Evolutionary conservation across 352 stramenopile species (phyloP), one percentile per base, ranked within the genome.

Genomic region (Elongisporangium anandrum): DNA sequence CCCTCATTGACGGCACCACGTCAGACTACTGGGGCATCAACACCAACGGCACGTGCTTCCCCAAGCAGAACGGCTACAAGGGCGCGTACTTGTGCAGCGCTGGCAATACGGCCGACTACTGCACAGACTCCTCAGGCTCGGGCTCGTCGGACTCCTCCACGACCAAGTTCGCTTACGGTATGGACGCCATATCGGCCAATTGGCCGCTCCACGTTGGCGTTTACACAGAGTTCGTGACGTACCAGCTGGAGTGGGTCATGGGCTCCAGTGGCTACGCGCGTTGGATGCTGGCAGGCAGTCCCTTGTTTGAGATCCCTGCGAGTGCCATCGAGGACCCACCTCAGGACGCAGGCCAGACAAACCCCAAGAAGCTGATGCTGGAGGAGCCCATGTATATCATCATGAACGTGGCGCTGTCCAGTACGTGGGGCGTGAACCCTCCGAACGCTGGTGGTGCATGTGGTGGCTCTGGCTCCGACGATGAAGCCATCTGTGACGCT

Each of bases 341-440:
- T 7, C 81, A 92, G 50, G 73, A 92, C 47, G 52, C 49, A 1
- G 49, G 52, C 0, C 72, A 81, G 50, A 77, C 50, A 59, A 95
- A 75, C 86, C 89, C 80, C 58, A 85, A 71, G 71, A 96, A 79
- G 70, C 84, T 87, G 59, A 98, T 99, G 76, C 74, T 97, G 20
- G 82, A 93, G 39, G 95, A 98, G 68, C 95, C 95, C 2, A 94
- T 96, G 80, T 97, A 97, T 66, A 66, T 98, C 52, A 85, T 98
- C 34, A 79, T 98, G 57, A 98, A 98, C 75, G 97, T 96, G 17
- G 95, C 95, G 2, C 66, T 98, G 21, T 97, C 88, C 10, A 81
- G 69, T 21, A 82, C 88, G 24, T 98, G 93, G 95, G 77, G 79
- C 10, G 54, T 77, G 3, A 71, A 38, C 24, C 81, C 81, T 2